These are phyloP conservation scores for Aspergillus mulundensis DNA, from an alignment of 495 filamentous ascomycete genomes.

Conservation along the genomic window DNA sequence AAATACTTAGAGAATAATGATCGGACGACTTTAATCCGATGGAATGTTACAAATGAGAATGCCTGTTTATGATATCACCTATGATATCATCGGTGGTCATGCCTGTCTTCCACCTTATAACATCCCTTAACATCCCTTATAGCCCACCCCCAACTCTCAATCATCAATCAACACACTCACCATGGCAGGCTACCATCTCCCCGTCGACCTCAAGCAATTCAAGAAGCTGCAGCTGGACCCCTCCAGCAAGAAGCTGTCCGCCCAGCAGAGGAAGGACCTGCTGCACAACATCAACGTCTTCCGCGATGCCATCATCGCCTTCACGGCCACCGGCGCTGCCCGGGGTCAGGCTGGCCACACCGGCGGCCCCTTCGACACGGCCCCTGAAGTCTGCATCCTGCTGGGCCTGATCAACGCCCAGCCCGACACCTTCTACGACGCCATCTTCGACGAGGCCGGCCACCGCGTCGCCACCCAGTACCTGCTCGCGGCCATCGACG, in stretches of 20 bases:
- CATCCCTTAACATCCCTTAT: too few relatives aligned
- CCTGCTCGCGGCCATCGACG: constrained; percentile 31
- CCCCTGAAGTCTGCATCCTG: constrained; percentile 38
- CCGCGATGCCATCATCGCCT: constrained; percentile 38
- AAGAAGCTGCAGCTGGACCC: constrained; percentile 36
- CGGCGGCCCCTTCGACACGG: constrained; percentile 41
- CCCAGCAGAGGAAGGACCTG: constrained; percentile 33
- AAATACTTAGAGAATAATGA: constrained; percentile 7
- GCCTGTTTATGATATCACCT: neutral
- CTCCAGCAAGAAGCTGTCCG: constrained; percentile 26
- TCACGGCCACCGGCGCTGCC: constrained; percentile 36
- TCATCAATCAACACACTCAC: neutral
- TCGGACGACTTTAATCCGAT: neutral
- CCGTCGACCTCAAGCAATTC: constrained; percentile 38
- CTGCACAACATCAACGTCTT: constrained; percentile 37
- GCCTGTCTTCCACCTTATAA: neutral
- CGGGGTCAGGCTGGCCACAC: constrained; percentile 38
- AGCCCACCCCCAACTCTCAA: too few relatives aligned
- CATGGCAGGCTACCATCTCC: constrained; percentile 23
- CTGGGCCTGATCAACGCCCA: constrained; percentile 35
- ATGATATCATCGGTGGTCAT: neutral
- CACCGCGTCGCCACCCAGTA: constrained; percentile 41
- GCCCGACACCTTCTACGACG: constrained; percentile 28
- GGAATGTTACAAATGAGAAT: neutral
- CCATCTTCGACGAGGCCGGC: constrained; percentile 37